Percentiles rank a stretch among this genome's conserved stretches.
These are phyloP conservation scores for Paramecium bursaria DNA, from an alignment of 73 alveolate species.

Conservation along the genomic window DNA sequence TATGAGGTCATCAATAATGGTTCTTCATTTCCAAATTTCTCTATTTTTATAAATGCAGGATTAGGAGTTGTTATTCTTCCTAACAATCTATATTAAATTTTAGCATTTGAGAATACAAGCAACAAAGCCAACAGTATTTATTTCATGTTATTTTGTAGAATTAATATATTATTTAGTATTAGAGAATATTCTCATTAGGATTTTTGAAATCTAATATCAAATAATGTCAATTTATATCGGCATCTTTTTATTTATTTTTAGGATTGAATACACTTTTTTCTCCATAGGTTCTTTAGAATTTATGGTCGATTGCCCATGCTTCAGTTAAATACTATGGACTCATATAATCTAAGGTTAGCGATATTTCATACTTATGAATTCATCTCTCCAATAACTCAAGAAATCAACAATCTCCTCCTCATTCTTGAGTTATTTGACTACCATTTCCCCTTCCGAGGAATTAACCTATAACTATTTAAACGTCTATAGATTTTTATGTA, in stretches of 20 bases:
- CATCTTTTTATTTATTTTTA: neutral
- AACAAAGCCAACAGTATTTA: too few species aligned
- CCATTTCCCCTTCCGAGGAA: constrained; percentile 87
- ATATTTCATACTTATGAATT: constrained; percentile 68
- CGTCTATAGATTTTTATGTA: neutral
- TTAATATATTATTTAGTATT: too few species aligned
- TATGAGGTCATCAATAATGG: too few species aligned
- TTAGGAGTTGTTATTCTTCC: too few species aligned
- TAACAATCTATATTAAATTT: too few species aligned
- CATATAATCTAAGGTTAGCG: constrained; percentile 76
- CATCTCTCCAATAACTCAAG: constrained; percentile 93
- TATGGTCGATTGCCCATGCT: constrained; percentile 96
- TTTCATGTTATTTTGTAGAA: too few species aligned
- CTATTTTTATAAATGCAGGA: too few species aligned
- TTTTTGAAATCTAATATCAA: too few species aligned
- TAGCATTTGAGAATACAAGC: too few species aligned
- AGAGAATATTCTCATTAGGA: too few species aligned
- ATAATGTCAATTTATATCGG: too few species aligned
- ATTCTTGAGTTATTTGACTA: constrained; percentile 83
- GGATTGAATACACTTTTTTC: constrained; percentile 59
- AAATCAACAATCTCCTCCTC: constrained; percentile 79
- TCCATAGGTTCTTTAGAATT: constrained; percentile 91
- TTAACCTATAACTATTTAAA: constrained; percentile 22
- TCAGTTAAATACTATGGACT: constrained; percentile 90
- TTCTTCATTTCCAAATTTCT: too few species aligned